Percentiles rank a stretch among this genome's conserved stretches.
phyloP scores from a whole-genome alignment of 768 basidiomycete genomes.

The Dendrothele bispora region DNA sequence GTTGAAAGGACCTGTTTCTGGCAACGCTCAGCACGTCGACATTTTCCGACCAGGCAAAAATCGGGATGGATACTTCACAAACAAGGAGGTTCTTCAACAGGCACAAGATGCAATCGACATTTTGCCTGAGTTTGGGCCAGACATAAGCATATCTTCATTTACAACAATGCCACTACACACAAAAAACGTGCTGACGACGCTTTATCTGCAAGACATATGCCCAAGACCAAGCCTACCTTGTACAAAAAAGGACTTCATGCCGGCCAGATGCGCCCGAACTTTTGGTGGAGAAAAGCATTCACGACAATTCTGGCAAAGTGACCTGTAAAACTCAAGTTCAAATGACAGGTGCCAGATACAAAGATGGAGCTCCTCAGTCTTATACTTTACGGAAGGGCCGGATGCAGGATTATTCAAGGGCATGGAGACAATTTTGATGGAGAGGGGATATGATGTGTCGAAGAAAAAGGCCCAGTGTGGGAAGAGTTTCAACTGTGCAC shows the following conservation, averaged over 20 bases:
- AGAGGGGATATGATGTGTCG: conserved; percentile 10
- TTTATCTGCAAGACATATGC: background rate
- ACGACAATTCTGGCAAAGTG: background rate
- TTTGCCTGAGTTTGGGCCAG: background rate
- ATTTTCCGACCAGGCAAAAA: background rate
- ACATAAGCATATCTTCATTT: background rate
- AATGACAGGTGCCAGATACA: background rate
- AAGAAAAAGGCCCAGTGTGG: conserved; percentile 20
- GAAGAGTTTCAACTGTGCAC: conserved; percentile 6
- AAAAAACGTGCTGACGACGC: too few species aligned
- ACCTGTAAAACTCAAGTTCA: background rate
- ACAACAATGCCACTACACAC: conserved; percentile 4
- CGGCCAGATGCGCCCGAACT: background rate
- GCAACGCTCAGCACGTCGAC: background rate
- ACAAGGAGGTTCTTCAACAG: background rate
- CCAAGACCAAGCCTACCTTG: background rate
- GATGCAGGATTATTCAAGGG: conserved; percentile 20
- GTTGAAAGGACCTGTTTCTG: background rate
- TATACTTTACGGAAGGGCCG: background rate
- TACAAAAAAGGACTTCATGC: background rate
- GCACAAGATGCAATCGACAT: background rate
- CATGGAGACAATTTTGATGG: conserved; percentile 21
- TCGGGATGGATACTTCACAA: background rate
- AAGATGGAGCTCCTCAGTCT: background rate
- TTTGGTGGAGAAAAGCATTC: too few species aligned